Base-by-base conservation (phyloP, 441 rosid species). In the Aquilaria agallochum region DNA sequence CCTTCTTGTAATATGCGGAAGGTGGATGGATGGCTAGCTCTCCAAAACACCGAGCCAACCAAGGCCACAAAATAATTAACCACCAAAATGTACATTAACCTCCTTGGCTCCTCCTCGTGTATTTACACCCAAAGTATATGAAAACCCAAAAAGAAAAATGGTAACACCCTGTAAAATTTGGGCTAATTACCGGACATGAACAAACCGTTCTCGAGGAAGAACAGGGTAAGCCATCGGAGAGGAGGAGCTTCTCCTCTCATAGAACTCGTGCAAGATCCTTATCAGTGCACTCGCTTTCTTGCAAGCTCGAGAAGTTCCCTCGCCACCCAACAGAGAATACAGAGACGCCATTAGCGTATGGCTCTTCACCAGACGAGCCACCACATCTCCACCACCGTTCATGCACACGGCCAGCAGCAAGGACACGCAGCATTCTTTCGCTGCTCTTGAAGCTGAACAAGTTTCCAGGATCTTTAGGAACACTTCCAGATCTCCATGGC, bases 231-330 rank as follows among this genome's bases (percentile, higher is more conserved):
- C 57, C 31, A 47, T 57, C 5, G 74, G 66, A 59, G 68, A 54
- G 31, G 81, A 56, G 61, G 87, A 75, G 56, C 69, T 78, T 55
- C 73, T 77, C 56, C 73, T 77, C 63, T 89, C 96, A 15, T 66
- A 71, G 68, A 80, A 89, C 61, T 83, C 81, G 27, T 87, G 97
- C 14, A 87, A 89, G 65, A 86, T 45, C 74, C 79, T 78, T 50
- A 90, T 80, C 14, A 90, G 84, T 47, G 88, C 71, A 60, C 86
- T 69, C 31, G 94, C 88, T 66, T 88, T 88, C 79, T 74, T 92
- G 85, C 92, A 77, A 36, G 85, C 80, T 47, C 87, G 78, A 57
- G 86, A 67, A 2, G 85, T 80, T 68, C 98, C 96, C 73, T 34
- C 40, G 40, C 40, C 40, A 36, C 79, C 68, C 57, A 87, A 74